phyloP scores from a whole-genome alignment of 495 filamentous ascomycete species.

The Aspergillus heteromorphus region DNA sequence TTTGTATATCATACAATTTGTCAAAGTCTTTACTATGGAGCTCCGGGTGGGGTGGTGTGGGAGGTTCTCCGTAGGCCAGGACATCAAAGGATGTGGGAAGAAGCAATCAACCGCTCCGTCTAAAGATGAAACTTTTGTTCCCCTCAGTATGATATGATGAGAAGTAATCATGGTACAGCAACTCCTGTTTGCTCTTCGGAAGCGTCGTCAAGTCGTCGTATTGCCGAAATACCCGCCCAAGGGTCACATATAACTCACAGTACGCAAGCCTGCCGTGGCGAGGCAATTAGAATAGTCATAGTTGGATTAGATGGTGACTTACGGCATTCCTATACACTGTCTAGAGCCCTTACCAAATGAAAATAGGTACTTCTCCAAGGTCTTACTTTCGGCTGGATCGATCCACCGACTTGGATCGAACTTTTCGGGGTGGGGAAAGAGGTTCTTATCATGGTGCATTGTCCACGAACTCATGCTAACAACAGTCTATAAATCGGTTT shows the following conservation, averaged over 20 bases:
- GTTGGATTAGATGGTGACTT: constrained; percentile 8
- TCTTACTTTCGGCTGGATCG: constrained; percentile 6
- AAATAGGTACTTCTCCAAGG: constrained; percentile 25
- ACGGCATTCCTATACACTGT: constrained; percentile 35
- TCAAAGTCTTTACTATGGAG: no score
- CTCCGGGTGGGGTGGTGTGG: not conserved
- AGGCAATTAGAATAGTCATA: not conserved
- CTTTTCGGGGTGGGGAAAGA: constrained; percentile 28
- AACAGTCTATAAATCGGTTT: constrained; percentile 8
- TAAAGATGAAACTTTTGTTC: constrained; percentile 22
- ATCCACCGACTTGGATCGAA: constrained; percentile 28
- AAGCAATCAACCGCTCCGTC: not conserved
- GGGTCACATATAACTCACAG: constrained; percentile 28
- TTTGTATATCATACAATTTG: no score
- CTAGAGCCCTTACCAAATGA: constrained; percentile 34
- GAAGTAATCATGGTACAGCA: constrained; percentile 24
- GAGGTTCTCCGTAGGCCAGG: no score
- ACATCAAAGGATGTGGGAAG: no score
- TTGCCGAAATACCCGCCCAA: constrained; percentile 25
- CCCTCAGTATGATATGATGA: constrained; percentile 20
- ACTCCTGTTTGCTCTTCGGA: constrained; percentile 12
- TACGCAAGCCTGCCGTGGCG: constrained; percentile 23
- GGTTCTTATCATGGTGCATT: constrained; percentile 29
- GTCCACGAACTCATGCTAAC: constrained; percentile 25
- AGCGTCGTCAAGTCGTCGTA: constrained; percentile 23